Percentiles rank a stretch among this genome's conserved stretches.
Evolutionary conservation across 176 grass and related monocot species (phyloP).

Genomic region (Ampelocalamus luodianensis): DNA sequence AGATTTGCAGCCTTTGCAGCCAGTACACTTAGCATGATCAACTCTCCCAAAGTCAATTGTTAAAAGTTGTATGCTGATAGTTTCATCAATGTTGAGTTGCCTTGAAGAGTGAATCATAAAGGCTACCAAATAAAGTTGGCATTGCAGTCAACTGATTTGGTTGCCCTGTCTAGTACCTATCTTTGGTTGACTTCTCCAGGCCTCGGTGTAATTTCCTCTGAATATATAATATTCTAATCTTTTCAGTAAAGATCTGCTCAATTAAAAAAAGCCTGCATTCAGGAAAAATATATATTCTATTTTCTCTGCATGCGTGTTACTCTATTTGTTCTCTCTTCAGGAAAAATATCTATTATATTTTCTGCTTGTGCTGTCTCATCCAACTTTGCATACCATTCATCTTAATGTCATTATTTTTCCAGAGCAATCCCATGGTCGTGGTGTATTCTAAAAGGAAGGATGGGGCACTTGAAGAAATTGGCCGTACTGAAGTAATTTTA

Average conservation of each 20-base stretch:
- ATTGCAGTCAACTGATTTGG: background rate
- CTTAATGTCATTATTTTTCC: slow-evolving; percentile 26
- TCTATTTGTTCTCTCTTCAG: background rate
- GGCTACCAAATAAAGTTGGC: background rate
- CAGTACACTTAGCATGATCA: background rate
- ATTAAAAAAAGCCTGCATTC: slow-evolving; percentile 5
- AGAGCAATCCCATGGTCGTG: slow-evolving; percentile 84
- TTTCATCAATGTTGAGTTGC: background rate
- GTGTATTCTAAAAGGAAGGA: slow-evolving; percentile 76
- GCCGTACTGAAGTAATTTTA: slow-evolving; percentile 91
- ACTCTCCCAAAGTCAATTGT: background rate
- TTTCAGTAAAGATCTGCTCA: slow-evolving; percentile 7
- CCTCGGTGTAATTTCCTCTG: slow-evolving; percentile 4
- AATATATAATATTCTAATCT: background rate
- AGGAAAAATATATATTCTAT: background rate
- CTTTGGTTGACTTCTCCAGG: slow-evolving; percentile 6
- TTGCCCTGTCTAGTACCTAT: slow-evolving; percentile 2
- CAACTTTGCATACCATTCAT: slow-evolving; percentile 35
- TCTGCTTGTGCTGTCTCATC: slow-evolving; percentile 6
- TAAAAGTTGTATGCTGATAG: too few relatives aligned
- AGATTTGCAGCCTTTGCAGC: background rate
- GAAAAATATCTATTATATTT: slow-evolving; percentile 10
- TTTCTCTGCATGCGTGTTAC: slow-evolving; percentile 20
- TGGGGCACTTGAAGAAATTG: slow-evolving; percentile 87
- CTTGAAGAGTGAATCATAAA: slow-evolving; percentile 18